These are phyloP conservation scores for Exophiala bonariae DNA, from an alignment of 2,329 filamentous ascomycete species.

Conservation along the genomic window DNA sequence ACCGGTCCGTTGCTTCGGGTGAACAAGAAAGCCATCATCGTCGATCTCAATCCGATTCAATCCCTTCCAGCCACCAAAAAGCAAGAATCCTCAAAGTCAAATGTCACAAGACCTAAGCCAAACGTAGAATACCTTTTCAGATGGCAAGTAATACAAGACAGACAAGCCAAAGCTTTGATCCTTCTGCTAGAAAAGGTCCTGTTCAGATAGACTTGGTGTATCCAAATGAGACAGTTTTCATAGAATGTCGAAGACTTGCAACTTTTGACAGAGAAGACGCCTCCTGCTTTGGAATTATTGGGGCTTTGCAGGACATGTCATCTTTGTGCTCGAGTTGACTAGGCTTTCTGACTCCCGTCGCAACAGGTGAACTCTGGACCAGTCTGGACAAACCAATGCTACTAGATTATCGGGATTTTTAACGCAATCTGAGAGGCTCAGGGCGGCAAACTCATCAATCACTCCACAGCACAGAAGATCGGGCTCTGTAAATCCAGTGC, in stretches of 20 bases:
- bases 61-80: conserved; percentile 8
- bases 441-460: conserved; percentile 7
- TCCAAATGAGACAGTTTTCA: conserved; percentile 12
- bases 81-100: conserved; percentile 16
- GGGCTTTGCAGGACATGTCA: conserved; percentile 7
- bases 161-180: conserved; percentile 95
- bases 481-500: conserved; percentile 6
- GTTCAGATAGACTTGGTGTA: conserved; percentile 37
- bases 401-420: conserved; percentile 8
- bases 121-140: conserved; percentile 9
- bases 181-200: conserved; percentile 92
- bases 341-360: conserved; percentile 16
- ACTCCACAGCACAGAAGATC: conserved; percentile 1
- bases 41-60: conserved; percentile 9
- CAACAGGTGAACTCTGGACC: conserved; percentile 23
- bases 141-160: conserved; percentile 43
- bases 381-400: conserved; percentile 7
- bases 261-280: conserved; percentile 1
- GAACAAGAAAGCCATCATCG: conserved; percentile 22
- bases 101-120: conserved; percentile 6
- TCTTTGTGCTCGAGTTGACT: conserved; percentile 6
- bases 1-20: conserved; percentile 23
- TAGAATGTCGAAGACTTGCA: conserved; percentile 6
- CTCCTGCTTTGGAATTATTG: conserved; percentile 10
- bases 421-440: conserved; percentile 4